Percentiles rank a stretch among this genome's conserved stretches.
phyloP scores from a whole-genome alignment of 495 filamentous ascomycete species.

The Talaromyces nanjingensis region DNA sequence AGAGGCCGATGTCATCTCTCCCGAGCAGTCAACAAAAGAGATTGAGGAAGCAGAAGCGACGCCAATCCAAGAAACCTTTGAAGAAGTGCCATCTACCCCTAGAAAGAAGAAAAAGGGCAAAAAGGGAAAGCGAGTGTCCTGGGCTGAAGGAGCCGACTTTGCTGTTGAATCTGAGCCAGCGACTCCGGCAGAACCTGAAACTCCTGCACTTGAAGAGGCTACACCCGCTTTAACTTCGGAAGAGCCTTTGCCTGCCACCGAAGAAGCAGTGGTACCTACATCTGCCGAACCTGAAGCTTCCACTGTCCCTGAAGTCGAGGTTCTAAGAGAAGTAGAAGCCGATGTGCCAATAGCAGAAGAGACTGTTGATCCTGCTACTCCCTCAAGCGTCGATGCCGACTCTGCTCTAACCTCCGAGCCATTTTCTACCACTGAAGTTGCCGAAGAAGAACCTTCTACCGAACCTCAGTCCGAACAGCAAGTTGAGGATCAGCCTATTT shows the following conservation, averaged over 20 bases:
- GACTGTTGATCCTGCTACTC: neutral
- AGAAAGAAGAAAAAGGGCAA: constrained; percentile 25
- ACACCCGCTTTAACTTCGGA: neutral
- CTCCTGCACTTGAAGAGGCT: neutral
- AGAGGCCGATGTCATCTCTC: neutral
- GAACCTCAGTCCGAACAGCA: neutral
- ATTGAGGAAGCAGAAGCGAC: neutral
- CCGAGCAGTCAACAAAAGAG: neutral
- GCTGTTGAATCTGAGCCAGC: neutral
- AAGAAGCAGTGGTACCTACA: neutral
- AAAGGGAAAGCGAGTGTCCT: constrained; percentile 11
- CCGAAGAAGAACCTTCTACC: neutral
- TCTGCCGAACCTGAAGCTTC: neutral
- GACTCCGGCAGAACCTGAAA: neutral
- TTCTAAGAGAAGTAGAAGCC: constrained; percentile 11
- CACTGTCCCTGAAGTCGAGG: neutral
- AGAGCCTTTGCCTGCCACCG: neutral
- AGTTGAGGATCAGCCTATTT: neutral
- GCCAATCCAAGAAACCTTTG: constrained; percentile 4
- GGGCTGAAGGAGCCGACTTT: constrained; percentile 8
- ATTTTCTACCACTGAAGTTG: neutral
- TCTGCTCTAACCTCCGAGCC: neutral
- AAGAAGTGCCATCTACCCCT: constrained; percentile 8
- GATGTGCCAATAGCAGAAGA: constrained; percentile 11
- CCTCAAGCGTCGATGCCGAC: neutral